These are phyloP conservation scores for Wakefieldia striispora DNA, from an alignment of 768 basidiomycete species.

Conservation along the genomic window DNA sequence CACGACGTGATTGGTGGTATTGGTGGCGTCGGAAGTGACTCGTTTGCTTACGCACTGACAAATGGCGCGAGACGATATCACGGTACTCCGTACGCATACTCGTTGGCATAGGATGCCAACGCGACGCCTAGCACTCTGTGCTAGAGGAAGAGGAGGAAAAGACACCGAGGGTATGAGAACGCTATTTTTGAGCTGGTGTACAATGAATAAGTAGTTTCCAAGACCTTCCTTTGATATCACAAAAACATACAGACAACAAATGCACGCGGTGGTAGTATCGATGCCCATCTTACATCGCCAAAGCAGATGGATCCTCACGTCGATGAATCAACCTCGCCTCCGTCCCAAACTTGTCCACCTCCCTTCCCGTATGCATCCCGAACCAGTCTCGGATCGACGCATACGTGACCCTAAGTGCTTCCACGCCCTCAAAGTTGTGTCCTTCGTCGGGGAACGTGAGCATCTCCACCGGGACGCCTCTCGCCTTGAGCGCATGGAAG, in stretches of 20 bases:
- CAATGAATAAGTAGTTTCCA: slow-evolving; percentile 13
- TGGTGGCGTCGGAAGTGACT: slow-evolving; percentile 58
- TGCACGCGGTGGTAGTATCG: too few species aligned
- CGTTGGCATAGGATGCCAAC: background rate
- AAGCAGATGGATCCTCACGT: too few species aligned
- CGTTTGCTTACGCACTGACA: slow-evolving; percentile 58
- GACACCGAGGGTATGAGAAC: slow-evolving; percentile 43
- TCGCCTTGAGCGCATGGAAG: slow-evolving; percentile 59
- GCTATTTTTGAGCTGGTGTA: slow-evolving; percentile 37
- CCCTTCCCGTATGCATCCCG: slow-evolving; percentile 1
- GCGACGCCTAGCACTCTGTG: slow-evolving; percentile 44
- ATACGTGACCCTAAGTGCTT: slow-evolving; percentile 31
- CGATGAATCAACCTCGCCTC: too few species aligned
- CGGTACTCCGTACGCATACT: slow-evolving; percentile 34
- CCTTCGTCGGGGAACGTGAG: too few species aligned
- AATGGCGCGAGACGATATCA: slow-evolving; percentile 60
- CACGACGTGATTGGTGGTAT: slow-evolving; percentile 26
- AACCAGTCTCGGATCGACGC: slow-evolving; percentile 51
- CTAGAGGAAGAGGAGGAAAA: slow-evolving; percentile 40
- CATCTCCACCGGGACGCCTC: slow-evolving; percentile 40
- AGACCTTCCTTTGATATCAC: too few species aligned
- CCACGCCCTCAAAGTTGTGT: slow-evolving; percentile 48
- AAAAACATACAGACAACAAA: too few species aligned
- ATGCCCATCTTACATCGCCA: too few species aligned
- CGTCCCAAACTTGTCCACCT: too few species aligned